A percentile compares a stretch with the other conserved stretches of the same genome.
Evolutionary conservation across 176 grass and related monocot species (phyloP).

Genomic region (Carex pumila): DNA sequence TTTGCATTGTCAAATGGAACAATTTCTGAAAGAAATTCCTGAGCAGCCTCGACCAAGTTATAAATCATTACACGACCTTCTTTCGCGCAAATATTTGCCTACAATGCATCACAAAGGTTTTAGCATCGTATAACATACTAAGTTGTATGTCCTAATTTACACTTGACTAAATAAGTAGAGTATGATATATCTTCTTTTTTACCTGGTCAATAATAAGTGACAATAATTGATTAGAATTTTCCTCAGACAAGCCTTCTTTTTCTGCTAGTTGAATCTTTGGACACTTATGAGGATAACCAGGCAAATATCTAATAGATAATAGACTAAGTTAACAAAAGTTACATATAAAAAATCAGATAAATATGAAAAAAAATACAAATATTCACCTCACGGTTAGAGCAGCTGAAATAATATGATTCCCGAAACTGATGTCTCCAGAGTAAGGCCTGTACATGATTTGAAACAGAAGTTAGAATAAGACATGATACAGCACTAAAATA

Average conservation of each 20-base stretch:
- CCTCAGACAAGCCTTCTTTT: conserved; percentile 67
- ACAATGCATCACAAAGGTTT: conserved; percentile 11
- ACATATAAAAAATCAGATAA: not conserved
- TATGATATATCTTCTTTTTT: not conserved
- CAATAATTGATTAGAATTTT: conserved; percentile 60
- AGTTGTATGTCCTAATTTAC: not conserved
- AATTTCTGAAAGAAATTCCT: conserved; percentile 91
- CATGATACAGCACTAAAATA: not conserved
- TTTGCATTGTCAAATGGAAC: conserved; percentile 31
- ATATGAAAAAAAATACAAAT: not conserved
- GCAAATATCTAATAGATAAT: conserved; percentile 45
- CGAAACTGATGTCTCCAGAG: conserved; percentile 55
- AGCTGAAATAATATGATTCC: conserved; percentile 63
- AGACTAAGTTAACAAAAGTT: not conserved
- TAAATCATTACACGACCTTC: conserved; percentile 97
- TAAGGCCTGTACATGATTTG: conserved; percentile 59
- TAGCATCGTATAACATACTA: not conserved
- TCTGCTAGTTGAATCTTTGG: conserved; percentile 67
- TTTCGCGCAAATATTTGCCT: conserved; percentile 89
- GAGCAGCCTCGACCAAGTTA: conserved; percentile 87
- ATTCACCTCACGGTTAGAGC: conserved; percentile 60
- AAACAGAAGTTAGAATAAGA: conserved; percentile 3
- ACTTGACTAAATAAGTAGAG: not conserved
- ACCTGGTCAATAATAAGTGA: conserved; percentile 87
- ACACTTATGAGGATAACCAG: conserved; percentile 96